phyloP scores from a whole-genome alignment of 2,329 filamentous ascomycete species.

The Penicillium sp. region DNA sequence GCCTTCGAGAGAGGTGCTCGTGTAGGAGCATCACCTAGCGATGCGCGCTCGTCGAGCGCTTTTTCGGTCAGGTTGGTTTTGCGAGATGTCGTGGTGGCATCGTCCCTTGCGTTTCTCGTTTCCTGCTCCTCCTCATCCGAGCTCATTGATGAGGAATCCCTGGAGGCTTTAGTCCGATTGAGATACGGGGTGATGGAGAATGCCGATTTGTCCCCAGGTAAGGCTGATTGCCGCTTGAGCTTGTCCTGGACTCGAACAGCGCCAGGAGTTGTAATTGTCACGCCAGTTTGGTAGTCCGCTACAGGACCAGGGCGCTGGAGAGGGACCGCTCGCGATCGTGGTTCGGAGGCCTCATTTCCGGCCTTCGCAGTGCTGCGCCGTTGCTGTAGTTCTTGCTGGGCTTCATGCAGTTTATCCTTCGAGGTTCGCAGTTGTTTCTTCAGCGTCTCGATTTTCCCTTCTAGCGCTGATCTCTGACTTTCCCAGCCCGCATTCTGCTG shows the following conservation, averaged over 20 bases:
- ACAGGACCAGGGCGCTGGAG: constrained; percentile 24
- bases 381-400: constrained; percentile 55
- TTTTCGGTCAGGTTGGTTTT: constrained; percentile 5
- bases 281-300: constrained; percentile 46
- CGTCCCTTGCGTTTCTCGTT: constrained; percentile 18
- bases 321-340: constrained; percentile 48
- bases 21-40: background rate
- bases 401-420: constrained; percentile 74
- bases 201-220: constrained; percentile 81
- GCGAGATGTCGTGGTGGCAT: constrained; percentile 1
- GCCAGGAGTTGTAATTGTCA: constrained; percentile 57
- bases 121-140: constrained; percentile 34
- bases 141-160: constrained; percentile 34
- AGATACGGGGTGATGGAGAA: constrained; percentile 96
- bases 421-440: constrained; percentile 70
- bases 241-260: constrained; percentile 58
- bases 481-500: constrained; percentile 65
- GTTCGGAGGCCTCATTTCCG: constrained; percentile 32
- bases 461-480: constrained; percentile 65
- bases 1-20: constrained; percentile 8
- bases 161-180: constrained; percentile 70
- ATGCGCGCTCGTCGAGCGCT: background rate
- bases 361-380: constrained; percentile 42
- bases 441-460: constrained; percentile 71
- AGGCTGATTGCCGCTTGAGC: constrained; percentile 59